A percentile compares a stretch with the other conserved stretches of the same genome.
Evolutionary conservation across 352 stramenopile species (phyloP).

Genomic region (Peronospora destructor): DNA sequence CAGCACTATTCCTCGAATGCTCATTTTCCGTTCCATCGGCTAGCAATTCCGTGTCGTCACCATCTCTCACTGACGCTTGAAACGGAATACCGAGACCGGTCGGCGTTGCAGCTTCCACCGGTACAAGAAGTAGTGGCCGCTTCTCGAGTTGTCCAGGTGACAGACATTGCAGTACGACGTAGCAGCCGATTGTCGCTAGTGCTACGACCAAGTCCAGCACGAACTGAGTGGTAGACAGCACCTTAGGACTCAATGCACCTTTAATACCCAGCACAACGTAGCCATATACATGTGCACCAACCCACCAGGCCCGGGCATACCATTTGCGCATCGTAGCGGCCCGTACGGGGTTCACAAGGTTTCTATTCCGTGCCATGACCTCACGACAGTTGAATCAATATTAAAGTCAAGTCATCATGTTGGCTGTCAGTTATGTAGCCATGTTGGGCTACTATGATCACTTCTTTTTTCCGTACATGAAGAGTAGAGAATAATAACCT

Average conservation of each 20-base stretch:
- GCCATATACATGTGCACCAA: conserved; percentile 52
- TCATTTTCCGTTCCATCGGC: conserved; percentile 13
- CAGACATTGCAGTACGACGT: conserved; percentile 53
- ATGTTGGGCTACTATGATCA: neutral
- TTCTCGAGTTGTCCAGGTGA: conserved; percentile 51
- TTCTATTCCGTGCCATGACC: conserved; percentile 21
- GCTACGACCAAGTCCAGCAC: conserved; percentile 33
- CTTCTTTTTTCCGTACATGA: too few relatives aligned
- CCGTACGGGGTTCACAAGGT: conserved; percentile 23
- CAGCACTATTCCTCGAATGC: conserved; percentile 7
- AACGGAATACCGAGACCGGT: conserved; percentile 3
- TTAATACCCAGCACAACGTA: conserved; percentile 49
- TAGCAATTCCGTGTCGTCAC: conserved; percentile 33
- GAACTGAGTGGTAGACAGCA: conserved; percentile 37
- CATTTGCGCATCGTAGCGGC: conserved; percentile 45
- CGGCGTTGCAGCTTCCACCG: conserved; percentile 10
- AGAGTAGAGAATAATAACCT: too few relatives aligned
- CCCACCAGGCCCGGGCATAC: conserved; percentile 64
- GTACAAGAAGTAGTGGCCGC: conserved; percentile 14
- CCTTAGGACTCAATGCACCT: conserved; percentile 22
- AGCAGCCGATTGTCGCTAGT: conserved; percentile 35
- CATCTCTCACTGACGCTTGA: conserved; percentile 17
- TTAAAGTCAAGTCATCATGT: neutral
- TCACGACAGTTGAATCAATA: neutral
- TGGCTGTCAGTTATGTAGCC: neutral